Percentiles rank a stretch among this genome's conserved stretches.
These are phyloP conservation scores for Pseudogymnoascus sp. DNA, from an alignment of 2,329 filamentous ascomycete species.

Conservation along the genomic window DNA sequence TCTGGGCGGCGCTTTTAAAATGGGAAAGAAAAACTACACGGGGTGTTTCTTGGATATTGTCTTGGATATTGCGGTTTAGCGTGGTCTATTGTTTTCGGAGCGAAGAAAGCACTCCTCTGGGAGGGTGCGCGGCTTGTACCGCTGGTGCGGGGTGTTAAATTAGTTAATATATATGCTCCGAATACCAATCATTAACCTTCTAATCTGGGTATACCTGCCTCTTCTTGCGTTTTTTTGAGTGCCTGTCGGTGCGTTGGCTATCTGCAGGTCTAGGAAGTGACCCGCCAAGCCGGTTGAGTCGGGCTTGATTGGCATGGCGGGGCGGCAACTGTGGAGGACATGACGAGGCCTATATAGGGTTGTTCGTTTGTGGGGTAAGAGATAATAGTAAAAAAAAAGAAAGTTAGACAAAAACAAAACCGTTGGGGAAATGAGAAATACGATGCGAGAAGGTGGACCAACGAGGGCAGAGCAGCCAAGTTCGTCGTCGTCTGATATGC, in stretches of 20 bases:
- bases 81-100: not conserved
- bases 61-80: not conserved
- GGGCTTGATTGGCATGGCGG: not conserved
- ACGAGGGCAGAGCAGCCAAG: too few relatives aligned
- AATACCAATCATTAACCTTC: not conserved
- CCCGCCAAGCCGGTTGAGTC: not conserved
- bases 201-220: not conserved
- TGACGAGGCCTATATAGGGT: not conserved
- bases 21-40: not conserved
- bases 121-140: not conserved
- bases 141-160: not conserved
- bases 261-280: not conserved
- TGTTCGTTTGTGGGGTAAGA: not conserved
- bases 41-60: not conserved
- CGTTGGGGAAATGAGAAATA: not conserved
- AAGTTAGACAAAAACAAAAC: not conserved
- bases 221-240: not conserved
- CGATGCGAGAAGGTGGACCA: not conserved
- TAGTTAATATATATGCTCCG: not conserved
- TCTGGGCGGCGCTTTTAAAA: not conserved
- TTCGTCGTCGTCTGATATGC: not conserved
- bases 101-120: not conserved
- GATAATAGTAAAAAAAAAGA: not conserved
- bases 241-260: not conserved
- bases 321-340: not conserved